These are phyloP conservation scores for Mycena kentingensis DNA, from an alignment of 768 basidiomycete species.

Conservation along the genomic window DNA sequence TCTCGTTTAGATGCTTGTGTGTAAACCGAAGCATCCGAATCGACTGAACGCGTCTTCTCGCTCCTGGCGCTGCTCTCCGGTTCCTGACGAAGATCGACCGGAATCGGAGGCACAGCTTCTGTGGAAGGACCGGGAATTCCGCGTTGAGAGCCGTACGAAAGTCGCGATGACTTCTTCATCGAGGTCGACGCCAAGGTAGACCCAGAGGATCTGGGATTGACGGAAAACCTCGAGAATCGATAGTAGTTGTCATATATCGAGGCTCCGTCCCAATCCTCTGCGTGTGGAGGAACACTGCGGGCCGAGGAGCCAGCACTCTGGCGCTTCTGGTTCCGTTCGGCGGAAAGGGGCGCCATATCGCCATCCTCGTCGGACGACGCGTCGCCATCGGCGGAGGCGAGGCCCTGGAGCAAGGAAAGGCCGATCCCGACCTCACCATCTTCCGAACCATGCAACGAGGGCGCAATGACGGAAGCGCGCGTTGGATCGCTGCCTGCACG, in stretches of 20 bases:
- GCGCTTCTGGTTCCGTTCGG: constrained; percentile 12
- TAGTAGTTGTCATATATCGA: constrained; percentile 76
- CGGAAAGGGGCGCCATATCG: constrained; percentile 1
- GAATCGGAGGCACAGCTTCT: constrained; percentile 16
- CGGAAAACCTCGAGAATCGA: constrained; percentile 66
- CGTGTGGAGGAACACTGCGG: constrained; percentile 1
- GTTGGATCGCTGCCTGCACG: too few relatives aligned
- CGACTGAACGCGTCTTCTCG: constrained; percentile 28
- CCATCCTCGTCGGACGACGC: constrained; percentile 14
- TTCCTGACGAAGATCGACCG: constrained; percentile 11
- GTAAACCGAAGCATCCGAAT: constrained; percentile 39
- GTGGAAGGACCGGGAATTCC: neutral
- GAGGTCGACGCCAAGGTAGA: constrained; percentile 18
- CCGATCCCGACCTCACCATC: constrained; percentile 73
- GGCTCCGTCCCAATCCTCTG: constrained; percentile 64
- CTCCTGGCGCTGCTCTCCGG: constrained; percentile 4
- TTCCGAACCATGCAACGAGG: constrained; percentile 19
- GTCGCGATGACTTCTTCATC: constrained; percentile 33
- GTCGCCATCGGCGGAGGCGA: constrained; percentile 37
- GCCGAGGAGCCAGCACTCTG: constrained; percentile 6
- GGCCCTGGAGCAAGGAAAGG: constrained; percentile 59
- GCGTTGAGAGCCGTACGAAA: constrained; percentile 31
- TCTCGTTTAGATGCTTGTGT: constrained; percentile 35
- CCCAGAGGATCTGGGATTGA: constrained; percentile 35
- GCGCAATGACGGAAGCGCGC: constrained; percentile 26